Percentiles rank a stretch among this genome's conserved stretches.
Conservation (phyloP, 306 rosid species). For the Inga oerstediana region DNA sequence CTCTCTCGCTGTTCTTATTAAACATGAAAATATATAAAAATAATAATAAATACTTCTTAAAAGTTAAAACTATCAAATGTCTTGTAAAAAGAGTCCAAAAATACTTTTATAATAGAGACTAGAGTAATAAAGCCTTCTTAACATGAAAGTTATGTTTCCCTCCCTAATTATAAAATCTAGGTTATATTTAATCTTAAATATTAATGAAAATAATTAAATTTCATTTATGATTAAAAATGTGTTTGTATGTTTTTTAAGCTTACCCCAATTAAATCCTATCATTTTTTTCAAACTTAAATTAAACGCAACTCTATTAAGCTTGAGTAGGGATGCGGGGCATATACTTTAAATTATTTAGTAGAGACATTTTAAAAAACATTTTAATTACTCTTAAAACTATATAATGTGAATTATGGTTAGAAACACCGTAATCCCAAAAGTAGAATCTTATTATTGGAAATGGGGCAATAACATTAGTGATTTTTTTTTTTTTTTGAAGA, state of each 20-base stretch:
- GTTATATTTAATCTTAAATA: background rate
- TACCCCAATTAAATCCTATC: background rate
- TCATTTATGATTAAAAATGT: background rate
- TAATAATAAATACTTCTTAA: too few relatives aligned
- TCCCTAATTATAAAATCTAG: background rate
- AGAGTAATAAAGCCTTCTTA: background rate
- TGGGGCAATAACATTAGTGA: too few relatives aligned
- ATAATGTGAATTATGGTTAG: background rate
- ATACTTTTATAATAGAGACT: too few relatives aligned
- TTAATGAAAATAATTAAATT: background rate
- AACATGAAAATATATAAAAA: too few relatives aligned
- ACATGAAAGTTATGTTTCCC: background rate
- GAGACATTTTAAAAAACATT: background rate
- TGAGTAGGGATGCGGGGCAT: background rate
- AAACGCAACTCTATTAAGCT: background rate
- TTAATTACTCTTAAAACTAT: background rate
- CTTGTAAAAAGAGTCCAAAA: too few relatives aligned
- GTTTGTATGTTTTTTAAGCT: background rate
- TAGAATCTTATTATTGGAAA: too few relatives aligned
- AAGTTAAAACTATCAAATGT: too few relatives aligned
- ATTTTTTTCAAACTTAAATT: background rate
- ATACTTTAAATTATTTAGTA: too few relatives aligned
- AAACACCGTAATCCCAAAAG: background rate
- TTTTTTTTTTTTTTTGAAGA: too few relatives aligned
- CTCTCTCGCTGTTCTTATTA: too few relatives aligned